Evolutionary conservation across 176 grass and related monocot genomes (phyloP).

Genomic region (Oryza coarctata): DNA sequence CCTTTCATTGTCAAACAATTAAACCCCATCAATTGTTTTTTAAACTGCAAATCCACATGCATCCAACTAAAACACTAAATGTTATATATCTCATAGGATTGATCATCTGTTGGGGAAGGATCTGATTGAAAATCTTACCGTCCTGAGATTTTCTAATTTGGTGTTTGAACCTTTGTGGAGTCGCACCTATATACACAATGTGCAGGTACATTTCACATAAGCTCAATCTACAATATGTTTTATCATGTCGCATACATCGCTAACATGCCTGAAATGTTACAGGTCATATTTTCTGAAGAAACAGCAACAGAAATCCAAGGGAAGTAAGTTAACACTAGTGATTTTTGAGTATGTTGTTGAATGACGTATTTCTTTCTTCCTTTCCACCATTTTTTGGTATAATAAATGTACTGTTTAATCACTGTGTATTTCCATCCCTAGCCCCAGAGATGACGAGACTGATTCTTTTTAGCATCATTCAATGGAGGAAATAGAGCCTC

Average conservation of each 20-base stretch:
- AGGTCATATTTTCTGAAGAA: conserved; percentile 96
- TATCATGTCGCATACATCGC: conserved; percentile 27
- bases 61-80: conserved; percentile 9
- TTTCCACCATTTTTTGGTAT: neutral
- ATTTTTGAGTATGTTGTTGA: neutral
- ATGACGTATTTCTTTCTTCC: neutral
- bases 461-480: neutral
- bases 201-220: conserved; percentile 61
- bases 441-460: neutral
- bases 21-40: conserved; percentile 22
- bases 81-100: conserved; percentile 52
- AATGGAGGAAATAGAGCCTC: conserved; percentile 5
- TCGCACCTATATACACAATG: conserved; percentile 79
- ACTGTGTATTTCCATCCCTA: neutral
- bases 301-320: conserved; percentile 71
- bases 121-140: conserved; percentile 93
- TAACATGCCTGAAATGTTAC: conserved; percentile 29
- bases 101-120: conserved; percentile 95
- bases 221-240: conserved; percentile 5
- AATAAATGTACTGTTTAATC: conserved; percentile 1
- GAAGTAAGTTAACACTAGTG: conserved; percentile 54
- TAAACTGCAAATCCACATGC: neutral
- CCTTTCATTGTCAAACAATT: conserved; percentile 11
- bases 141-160: conserved; percentile 96
- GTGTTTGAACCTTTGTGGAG: conserved; percentile 97